A percentile compares a stretch with the other conserved stretches of the same genome.
Evolutionary conservation across 2,329 filamentous ascomycete species (phyloP).

Genomic region (Thelonectria rubi): DNA sequence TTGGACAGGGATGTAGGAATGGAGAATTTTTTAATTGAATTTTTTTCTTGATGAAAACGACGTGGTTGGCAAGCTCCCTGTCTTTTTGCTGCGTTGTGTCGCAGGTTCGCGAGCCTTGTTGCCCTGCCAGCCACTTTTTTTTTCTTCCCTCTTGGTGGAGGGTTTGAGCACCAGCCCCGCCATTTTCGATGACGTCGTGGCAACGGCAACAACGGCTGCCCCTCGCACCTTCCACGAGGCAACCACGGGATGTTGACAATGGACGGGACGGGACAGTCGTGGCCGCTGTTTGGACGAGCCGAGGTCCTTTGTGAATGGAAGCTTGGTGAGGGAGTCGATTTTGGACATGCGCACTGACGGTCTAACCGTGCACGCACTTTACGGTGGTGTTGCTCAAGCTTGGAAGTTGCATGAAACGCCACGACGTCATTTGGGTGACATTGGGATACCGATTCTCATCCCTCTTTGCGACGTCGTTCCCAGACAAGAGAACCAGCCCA

Average conservation of each 20-base stretch:
- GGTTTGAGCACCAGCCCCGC: conserved; percentile 17
- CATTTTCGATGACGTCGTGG: conserved; percentile 22
- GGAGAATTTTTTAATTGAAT: neutral
- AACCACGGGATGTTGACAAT: neutral
- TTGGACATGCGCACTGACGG: no score
- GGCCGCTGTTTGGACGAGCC: neutral
- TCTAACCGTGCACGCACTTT: neutral
- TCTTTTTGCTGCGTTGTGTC: neutral
- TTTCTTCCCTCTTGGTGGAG: neutral
- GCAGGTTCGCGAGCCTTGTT: conserved; percentile 7
- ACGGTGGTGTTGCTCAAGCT: no score
- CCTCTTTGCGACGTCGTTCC: no score
- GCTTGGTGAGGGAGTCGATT: no score
- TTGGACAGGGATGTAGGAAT: neutral
- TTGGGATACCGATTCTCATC: neutral
- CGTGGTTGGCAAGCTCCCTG: neutral
- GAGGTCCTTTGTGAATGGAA: neutral
- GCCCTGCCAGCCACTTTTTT: conserved; percentile 15
- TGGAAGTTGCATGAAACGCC: neutral
- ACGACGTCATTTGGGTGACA: neutral
- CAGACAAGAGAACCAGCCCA: no score
- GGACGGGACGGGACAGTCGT: neutral
- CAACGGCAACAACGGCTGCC: neutral
- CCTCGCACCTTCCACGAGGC: no score
- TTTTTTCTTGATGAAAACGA: neutral